phyloP scores from a whole-genome alignment of 2,329 filamentous ascomycete species.

The Mycocentrospora acerina region DNA sequence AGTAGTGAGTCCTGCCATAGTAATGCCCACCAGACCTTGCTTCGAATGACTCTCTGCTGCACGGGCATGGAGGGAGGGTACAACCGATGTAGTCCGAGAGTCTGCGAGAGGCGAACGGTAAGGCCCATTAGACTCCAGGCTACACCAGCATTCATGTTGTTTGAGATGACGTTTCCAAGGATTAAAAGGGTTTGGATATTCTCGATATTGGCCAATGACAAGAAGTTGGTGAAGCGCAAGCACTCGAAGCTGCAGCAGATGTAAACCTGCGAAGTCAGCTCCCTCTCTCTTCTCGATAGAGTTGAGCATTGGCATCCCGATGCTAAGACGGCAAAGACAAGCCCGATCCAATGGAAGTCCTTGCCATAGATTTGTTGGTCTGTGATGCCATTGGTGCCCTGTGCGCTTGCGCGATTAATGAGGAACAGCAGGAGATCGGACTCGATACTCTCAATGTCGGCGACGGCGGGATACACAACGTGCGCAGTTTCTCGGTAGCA shows the following conservation, averaged over 20 bases:
- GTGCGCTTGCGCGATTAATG: slow-evolving; percentile 51
- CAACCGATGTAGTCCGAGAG: slow-evolving; percentile 60
- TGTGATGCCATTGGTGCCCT: slow-evolving; percentile 47
- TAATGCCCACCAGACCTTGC: slow-evolving; percentile 58
- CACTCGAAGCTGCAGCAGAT: slow-evolving; percentile 67
- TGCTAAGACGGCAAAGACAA: slow-evolving; percentile 64
- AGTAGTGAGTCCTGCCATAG: slow-evolving; percentile 66
- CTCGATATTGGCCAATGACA: slow-evolving; percentile 62
- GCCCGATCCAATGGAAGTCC: slow-evolving; percentile 59
- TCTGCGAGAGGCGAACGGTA: slow-evolving; percentile 62
- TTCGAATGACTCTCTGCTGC: slow-evolving; percentile 45
- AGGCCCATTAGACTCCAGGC: slow-evolving; percentile 62
- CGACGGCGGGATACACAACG: slow-evolving; percentile 62
- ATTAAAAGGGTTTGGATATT: slow-evolving; percentile 64
- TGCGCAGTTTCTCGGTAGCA: slow-evolving; percentile 61
- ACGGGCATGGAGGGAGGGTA: slow-evolving; percentile 55
- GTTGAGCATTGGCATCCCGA: slow-evolving; percentile 63
- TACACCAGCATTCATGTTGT: slow-evolving; percentile 66
- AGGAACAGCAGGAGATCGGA: slow-evolving; percentile 56
- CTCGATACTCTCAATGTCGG: slow-evolving; percentile 58
- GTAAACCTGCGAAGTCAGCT: slow-evolving; percentile 65
- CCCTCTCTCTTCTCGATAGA: slow-evolving; percentile 59
- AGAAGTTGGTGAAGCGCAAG: slow-evolving; percentile 63
- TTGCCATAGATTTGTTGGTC: slow-evolving; percentile 60
- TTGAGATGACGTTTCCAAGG: slow-evolving; percentile 62